These are phyloP conservation scores for Starmerella gropengiesseri DNA, from an alignment of 805 yeast species.

Conservation along the genomic window DNA sequence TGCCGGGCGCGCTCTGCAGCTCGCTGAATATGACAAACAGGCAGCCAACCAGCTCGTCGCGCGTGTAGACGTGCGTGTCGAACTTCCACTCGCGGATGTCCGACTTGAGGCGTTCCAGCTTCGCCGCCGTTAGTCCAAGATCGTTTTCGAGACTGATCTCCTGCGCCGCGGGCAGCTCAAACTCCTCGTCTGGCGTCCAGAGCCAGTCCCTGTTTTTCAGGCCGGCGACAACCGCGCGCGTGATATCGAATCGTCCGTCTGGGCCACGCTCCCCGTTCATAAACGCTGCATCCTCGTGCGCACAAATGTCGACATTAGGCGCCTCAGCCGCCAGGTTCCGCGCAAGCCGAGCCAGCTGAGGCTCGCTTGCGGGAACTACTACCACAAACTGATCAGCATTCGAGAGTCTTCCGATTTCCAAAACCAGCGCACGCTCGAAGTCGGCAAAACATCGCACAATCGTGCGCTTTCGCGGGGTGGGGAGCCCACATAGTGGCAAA, in stretches of 20 bases:
- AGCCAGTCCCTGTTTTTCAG: neutral
- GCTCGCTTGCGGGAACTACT: neutral
- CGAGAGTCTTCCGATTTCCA: neutral
- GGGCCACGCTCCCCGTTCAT: conserved; percentile 8
- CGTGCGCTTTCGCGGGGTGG: neutral
- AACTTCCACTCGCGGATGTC: conserved; percentile 43
- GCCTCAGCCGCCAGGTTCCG: conserved; percentile 2
- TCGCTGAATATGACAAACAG: conserved; percentile 45
- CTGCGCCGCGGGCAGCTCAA: conserved; percentile 8
- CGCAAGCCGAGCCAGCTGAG: neutral
- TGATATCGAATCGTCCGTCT: conserved; percentile 9
- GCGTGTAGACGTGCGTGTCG: conserved; percentile 52
- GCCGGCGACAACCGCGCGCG: neutral
- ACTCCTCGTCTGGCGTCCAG: conserved; percentile 11
- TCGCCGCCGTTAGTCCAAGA: conserved; percentile 8
- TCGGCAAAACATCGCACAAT: neutral
- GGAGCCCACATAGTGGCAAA: neutral
- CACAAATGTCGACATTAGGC: neutral
- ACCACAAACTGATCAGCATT: neutral
- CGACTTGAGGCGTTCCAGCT: conserved; percentile 5
- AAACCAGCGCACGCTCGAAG: conserved; percentile 2
- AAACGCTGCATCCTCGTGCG: neutral
- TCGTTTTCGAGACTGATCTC: conserved; percentile 8
- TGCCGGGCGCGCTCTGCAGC: conserved; percentile 27
- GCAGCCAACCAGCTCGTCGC: conserved; percentile 56